A percentile compares a stretch with the other conserved stretches of the same genome.
phyloP scores from a whole-genome alignment of 352 stramenopile genomes.

The Pythium chondricola region DNA sequence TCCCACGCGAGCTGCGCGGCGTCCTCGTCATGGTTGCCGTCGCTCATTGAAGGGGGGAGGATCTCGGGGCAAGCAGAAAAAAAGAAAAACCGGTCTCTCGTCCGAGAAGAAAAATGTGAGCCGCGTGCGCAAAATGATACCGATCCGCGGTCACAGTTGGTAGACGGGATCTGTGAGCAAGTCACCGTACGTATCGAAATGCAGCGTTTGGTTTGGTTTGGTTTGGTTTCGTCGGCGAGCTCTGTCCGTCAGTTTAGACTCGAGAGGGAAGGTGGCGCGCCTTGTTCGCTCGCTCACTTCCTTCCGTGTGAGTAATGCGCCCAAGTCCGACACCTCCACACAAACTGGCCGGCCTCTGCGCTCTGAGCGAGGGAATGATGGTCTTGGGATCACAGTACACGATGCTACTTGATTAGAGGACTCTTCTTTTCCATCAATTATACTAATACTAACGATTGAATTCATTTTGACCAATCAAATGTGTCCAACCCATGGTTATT shows the following conservation, averaged over 20 bases:
- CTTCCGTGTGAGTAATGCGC: slow-evolving; percentile 20
- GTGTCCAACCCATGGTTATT: neutral
- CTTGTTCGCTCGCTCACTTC: slow-evolving; percentile 18
- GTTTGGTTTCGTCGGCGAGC: slow-evolving; percentile 1
- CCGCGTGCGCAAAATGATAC: neutral
- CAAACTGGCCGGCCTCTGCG: slow-evolving; percentile 11
- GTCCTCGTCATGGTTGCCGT: slow-evolving; percentile 39
- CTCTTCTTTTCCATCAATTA: neutral
- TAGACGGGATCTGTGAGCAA: neutral
- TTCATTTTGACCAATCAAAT: neutral
- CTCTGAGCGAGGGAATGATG: slow-evolving; percentile 9
- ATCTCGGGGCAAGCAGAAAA: neutral
- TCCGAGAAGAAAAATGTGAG: neutral
- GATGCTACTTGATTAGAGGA: neutral
- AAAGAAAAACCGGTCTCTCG: neutral
- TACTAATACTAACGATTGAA: neutral
- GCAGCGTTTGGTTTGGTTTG: slow-evolving; percentile 3
- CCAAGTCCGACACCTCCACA: slow-evolving; percentile 19
- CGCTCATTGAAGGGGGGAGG: too few relatives aligned
- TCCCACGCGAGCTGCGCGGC: slow-evolving; percentile 60
- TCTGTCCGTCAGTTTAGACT: neutral
- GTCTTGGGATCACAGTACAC: neutral
- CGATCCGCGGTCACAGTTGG: neutral
- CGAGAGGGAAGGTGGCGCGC: slow-evolving; percentile 5
- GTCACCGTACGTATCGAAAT: too few relatives aligned